These are phyloP conservation scores for Globisporangium paroecandrum DNA, from an alignment of 352 stramenopile genomes.

Conservation along the genomic window DNA sequence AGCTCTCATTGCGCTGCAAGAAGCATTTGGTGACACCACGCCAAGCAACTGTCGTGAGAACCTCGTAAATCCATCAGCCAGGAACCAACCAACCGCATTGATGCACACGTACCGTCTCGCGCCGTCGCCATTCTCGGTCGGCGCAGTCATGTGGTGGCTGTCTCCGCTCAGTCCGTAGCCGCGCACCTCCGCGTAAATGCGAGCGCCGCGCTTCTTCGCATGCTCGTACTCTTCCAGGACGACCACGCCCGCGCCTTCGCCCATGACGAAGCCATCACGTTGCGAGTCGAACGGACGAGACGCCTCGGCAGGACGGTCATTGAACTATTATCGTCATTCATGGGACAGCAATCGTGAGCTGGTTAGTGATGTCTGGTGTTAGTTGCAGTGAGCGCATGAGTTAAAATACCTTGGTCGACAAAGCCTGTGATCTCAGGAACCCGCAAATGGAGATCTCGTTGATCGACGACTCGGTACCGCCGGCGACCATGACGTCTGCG, in stretches of 20 bases:
- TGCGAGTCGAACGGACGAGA: conserved; percentile 95
- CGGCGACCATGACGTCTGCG: conserved; percentile 95
- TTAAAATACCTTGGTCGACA: conserved; percentile 82
- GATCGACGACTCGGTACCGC: conserved; percentile 94
- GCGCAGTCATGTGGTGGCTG: conserved; percentile 91
- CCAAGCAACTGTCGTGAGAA: conserved; percentile 25
- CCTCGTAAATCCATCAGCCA: background rate
- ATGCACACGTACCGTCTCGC: conserved; percentile 33
- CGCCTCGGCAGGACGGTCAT: conserved; percentile 87
- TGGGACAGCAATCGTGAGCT: background rate
- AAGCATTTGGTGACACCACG: conserved; percentile 29
- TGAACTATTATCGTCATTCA: conserved; percentile 63
- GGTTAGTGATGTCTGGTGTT: background rate
- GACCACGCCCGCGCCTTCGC: conserved; percentile 70
- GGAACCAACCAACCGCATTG: background rate
- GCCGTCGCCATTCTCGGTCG: conserved; percentile 61
- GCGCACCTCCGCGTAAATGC: conserved; percentile 93
- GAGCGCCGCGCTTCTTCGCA: conserved; percentile 88
- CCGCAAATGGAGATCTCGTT: conserved; percentile 92
- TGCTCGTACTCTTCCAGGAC: conserved; percentile 88
- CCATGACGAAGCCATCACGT: conserved; percentile 98
- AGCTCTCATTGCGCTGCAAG: conserved; percentile 86
- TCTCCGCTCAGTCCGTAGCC: conserved; percentile 96
- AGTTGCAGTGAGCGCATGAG: background rate
- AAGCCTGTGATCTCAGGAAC: conserved; percentile 94